Evolutionary conservation across 2,329 filamentous ascomycete species (phyloP), one percentile per base, ranked within the genome.

Genomic region (Xylariales sp.): DNA sequence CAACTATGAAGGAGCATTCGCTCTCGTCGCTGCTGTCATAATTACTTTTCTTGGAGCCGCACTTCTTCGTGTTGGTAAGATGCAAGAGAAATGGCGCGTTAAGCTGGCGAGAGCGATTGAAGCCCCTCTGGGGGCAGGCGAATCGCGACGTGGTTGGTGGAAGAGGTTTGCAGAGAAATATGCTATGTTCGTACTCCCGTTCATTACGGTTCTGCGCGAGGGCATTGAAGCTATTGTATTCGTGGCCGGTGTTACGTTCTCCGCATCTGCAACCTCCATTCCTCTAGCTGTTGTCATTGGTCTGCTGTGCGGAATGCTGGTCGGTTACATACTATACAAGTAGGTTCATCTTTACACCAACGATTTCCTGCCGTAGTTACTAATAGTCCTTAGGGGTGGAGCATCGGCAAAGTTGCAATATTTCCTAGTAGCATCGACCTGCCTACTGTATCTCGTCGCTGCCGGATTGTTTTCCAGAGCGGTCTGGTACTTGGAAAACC

Each of bases 211-310:
- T n/a, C 65, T 95, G 12, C 73, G 89, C 24, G 88, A 95, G 59
- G 89, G 88, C 3, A 76, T 95, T 20, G 89, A 95, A 59, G 87
- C 85, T 1, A 83, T 95, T 24, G 76, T 95, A 17, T 95, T 94
- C 59, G 80, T 94, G 37, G 87, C 86, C 13, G 89, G 88, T 15
- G 88, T 95, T 5, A 83, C 84, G 4, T 80, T 95, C 38, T 78
- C 81, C 1, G 69, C 85, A 4, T 86, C 88, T 0, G 87, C 86
- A 2, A 78, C 75, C 5, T 74, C 88, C 0, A 85, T 95, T 36
- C 88, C 89, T 3, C 64, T 95, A 5, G 79, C 89, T 1, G 84
- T 89, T 3, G 62, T 94, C 15, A 72, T 78, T 14, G 89, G 88
- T 1, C 61, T 95, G 13, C 52, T 74, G 3, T 83, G 81, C 13